Evolutionary conservation across 2,329 filamentous ascomycete genomes (phyloP), one percentile per base, ranked within the genome.

Genomic region (Sarocladium kiliense): DNA sequence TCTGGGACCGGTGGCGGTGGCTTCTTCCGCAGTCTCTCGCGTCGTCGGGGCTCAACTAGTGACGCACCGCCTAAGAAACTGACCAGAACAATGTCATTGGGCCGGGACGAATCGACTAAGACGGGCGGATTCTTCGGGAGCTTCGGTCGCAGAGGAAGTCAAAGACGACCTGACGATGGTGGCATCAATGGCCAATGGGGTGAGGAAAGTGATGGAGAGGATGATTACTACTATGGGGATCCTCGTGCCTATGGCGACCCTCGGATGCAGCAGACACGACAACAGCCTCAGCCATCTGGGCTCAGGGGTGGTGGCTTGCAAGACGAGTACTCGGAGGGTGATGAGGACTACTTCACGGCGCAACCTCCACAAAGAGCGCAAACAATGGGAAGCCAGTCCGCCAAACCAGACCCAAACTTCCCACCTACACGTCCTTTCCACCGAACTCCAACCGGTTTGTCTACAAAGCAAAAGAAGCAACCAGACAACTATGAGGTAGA

Each of bases 381-480:
- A 32, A 68, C 68, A 2, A 56, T 67, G 54, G 65, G 61, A 16
- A 61, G 61, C 47, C 53, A 55, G 41, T 10, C 30, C 16, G 23
- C 32, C 3, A 51, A 54, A 25, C 55, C 54, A 11, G 42, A 53
- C 2, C 16, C 54, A 5, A 21, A 53, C 2, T 26, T 39, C 12
- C 50, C 50, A 3, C 63, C 65, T 2, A 59, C 60, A 4, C 64
- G 65, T 1, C 71, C 75, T 0, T 88, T 91, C 68, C 82, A 85
- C 61, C 84, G 88, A 41, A 85, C 84, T 4, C 86, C 88, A 2
- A 91, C 88, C 0, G 85, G 84, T 14, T 69, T 90, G 39, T 84
- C 82, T 23, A 71, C 75, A 2, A 89, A 86, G 65, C 78, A 86
- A 61, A 73, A 79, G 61, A 79, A 77, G 62, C 78, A 80, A 58